These are phyloP conservation scores for Entoloma clypeatum DNA, from an alignment of 1,284 basidiomycete genomes.

Conservation along the genomic window DNA sequence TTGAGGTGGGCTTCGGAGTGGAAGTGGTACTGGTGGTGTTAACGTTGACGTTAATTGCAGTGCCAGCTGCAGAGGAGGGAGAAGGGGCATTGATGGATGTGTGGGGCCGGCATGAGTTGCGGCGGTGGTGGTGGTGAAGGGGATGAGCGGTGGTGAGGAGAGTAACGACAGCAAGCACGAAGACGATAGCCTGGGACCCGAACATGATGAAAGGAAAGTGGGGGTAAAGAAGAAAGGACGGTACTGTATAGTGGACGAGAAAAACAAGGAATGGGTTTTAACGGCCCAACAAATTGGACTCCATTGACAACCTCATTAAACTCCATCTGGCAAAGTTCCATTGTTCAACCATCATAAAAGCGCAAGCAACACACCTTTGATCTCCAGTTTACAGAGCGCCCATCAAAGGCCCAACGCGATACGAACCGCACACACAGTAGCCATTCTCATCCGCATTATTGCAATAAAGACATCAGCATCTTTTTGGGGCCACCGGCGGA, in stretches of 20 bases:
- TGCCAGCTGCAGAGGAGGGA: conserved; percentile 12
- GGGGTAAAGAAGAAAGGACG: not conserved
- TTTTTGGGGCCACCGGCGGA: too few relatives aligned
- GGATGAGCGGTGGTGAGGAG: conserved; percentile 25
- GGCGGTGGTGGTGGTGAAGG: conserved; percentile 19
- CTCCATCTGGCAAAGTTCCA: conserved; percentile 9
- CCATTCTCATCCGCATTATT: too few relatives aligned
- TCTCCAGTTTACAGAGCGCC: not conserved
- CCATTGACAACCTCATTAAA: conserved; percentile 4
- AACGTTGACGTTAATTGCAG: conserved; percentile 5
- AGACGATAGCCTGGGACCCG: conserved; percentile 16
- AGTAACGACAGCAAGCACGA: conserved; percentile 27
- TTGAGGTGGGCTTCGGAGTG: conserved; percentile 17
- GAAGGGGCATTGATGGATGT: conserved; percentile 13
- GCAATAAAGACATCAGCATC: conserved; percentile 1
- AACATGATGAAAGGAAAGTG: conserved; percentile 19
- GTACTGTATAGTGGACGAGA: conserved; percentile 3
- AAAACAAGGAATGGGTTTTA: conserved; percentile 6
- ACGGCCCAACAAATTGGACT: conserved; percentile 6
- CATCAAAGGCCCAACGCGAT: not conserved
- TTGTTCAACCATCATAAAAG: conserved; percentile 4
- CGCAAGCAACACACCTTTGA: not conserved
- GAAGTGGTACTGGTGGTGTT: conserved; percentile 2
- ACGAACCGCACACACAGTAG: too few relatives aligned
- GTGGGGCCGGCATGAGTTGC: conserved; percentile 18